Conservation (phyloP, 768 basidiomycete species). For the Lentinus tigrinus region DNA sequence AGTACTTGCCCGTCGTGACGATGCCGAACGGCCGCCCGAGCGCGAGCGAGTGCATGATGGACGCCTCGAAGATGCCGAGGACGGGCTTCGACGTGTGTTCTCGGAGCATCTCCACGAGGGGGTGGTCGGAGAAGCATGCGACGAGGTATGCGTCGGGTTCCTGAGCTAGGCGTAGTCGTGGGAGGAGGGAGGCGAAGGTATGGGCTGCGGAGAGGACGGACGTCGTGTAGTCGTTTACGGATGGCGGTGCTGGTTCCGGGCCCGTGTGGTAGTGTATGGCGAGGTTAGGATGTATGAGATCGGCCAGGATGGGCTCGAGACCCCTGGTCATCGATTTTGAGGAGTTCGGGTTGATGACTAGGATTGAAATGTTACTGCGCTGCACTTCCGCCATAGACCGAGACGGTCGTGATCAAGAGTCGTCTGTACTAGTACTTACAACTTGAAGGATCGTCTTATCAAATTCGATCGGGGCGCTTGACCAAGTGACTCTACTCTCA, state of each 20-base stretch:
- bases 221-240: slow-evolving; percentile 22
- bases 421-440: too few relatives aligned
- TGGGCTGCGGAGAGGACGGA: slow-evolving; percentile 18
- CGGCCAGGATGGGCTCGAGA: slow-evolving; percentile 19
- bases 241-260: slow-evolving; percentile 16
- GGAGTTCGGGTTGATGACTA: slow-evolving; percentile 37
- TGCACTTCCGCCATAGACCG: not conserved
- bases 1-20: slow-evolving; percentile 36
- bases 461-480: too few relatives aligned
- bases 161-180: not conserved
- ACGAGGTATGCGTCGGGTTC: slow-evolving; percentile 24
- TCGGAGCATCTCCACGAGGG: slow-evolving; percentile 28
- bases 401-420: too few relatives aligned
- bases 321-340: slow-evolving; percentile 30
- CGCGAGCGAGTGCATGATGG: slow-evolving; percentile 27
- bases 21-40: slow-evolving; percentile 31
- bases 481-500: too few relatives aligned
- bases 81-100: slow-evolving; percentile 20
- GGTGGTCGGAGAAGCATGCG: slow-evolving; percentile 35
- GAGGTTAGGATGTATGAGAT: slow-evolving; percentile 12
- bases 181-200: slow-evolving; percentile 3
- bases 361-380: slow-evolving; percentile 14
- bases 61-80: slow-evolving; percentile 38
- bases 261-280: slow-evolving; percentile 21
- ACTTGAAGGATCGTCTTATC: too few relatives aligned